Evolutionary conservation across 1,139 yeast species (phyloP), one percentile per base, ranked within the genome.

Genomic region (Sugiyamaella sp.): DNA sequence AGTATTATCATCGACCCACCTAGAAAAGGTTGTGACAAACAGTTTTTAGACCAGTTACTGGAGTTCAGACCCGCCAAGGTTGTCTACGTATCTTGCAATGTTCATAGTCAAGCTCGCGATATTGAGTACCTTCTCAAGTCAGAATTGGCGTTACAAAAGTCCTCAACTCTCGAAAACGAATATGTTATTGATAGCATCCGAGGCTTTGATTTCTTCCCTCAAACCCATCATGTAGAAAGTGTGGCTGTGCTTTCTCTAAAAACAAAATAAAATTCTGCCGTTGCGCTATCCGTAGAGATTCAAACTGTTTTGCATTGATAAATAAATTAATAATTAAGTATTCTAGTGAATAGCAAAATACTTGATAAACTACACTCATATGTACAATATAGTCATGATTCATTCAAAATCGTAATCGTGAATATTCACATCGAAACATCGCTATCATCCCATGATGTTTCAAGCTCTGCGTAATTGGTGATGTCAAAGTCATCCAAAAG

Each of bases 191-290:
- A 88, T 62, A 85, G 93, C 61, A 78, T 93, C 39, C 82, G 91
- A 66, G 99, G 99, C 1, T 93, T 93, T 71, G 99, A 93, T 71
- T 91, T 93, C 72, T 93, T 93, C 77, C 99, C 99, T 2, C 98
- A 91, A 70, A 93, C 99, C 0, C 96, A 93, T 67, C 99, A 93
- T 68, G 98, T 93, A 51, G 99, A 93, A 71, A 84, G 96, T 68
- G 95, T 91, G 27, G 96, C 97, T 8, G 97, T 93, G 4, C 75
- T 93, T 12, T 46, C 56, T 2, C 51, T 49, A 27, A 35, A 32
- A 40, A 27, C 10, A 4, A 21, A 41, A 6, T 37, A 37, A n/a
- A n/a, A n/a, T n/a, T n/a, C n/a, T n/a, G 38, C 29, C 29, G 29
- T 24, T 10, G 10, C 10, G 29, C 29, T 6, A 6, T 6, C 29